phyloP scores from a whole-genome alignment of 1,284 basidiomycete genomes.

The Erythrobasidium hasegawianum region DNA sequence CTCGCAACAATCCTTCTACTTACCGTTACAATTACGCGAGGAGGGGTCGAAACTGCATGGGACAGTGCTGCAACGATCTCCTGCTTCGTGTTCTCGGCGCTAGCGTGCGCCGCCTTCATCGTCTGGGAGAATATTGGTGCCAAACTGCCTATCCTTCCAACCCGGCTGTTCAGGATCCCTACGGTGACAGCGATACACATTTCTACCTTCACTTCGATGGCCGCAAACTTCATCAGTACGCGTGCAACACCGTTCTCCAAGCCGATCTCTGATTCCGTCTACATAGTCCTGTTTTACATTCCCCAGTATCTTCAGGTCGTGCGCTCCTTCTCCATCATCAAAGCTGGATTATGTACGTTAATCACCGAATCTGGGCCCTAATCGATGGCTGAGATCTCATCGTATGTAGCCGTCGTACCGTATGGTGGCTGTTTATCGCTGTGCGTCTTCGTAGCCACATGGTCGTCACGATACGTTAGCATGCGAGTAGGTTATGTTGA shows the following conservation, averaged over 20 bases:
- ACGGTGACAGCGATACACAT: constrained; percentile 11
- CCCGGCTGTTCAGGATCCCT: constrained; percentile 10
- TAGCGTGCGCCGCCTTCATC: constrained; percentile 3
- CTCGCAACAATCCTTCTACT: constrained; percentile 4
- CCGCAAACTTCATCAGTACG: constrained; percentile 26
- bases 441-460: constrained; percentile 15
- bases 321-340: constrained; percentile 10
- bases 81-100: neutral
- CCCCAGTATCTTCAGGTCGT: constrained; percentile 10
- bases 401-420: neutral
- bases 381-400: neutral
- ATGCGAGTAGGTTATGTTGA: constrained; percentile 5
- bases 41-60: constrained; percentile 23
- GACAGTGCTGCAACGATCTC: constrained; percentile 2
- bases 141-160: constrained; percentile 14
- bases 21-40: constrained; percentile 13
- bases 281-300: neutral
- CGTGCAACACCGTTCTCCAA: too few species aligned
- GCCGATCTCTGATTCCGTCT: neutral
- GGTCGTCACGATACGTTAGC: neutral
- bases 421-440: neutral
- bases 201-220: constrained; percentile 18
- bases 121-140: constrained; percentile 22
- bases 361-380: neutral
- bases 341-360: constrained; percentile 3